Base-by-base conservation (phyloP, 2,329 filamentous ascomycete genomes). In the Ceratocystis albifundus region DNA sequence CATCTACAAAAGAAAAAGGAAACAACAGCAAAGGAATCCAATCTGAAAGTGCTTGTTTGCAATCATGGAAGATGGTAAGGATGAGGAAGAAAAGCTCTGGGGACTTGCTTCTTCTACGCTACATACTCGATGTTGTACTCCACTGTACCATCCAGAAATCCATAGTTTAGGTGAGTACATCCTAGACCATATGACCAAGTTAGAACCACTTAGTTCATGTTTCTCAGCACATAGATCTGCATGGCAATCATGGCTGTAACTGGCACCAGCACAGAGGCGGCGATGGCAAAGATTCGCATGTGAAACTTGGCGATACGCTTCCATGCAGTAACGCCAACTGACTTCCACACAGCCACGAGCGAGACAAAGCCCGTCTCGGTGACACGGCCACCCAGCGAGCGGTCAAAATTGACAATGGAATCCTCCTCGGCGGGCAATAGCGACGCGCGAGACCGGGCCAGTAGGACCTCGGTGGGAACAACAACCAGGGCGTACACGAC, bases 401-500 rank as follows among this genome's bases (percentile, higher is more conserved):
- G 88, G 79, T 97, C 93, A 72, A 97, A 96, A 41, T 90, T 87
- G 45, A 97, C 86, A 70, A 96, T 88, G 30, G 89, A 85, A 76
- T 95, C 88, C 70, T 91, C 83, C 20, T 89, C 86, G 68, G 90
- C 87, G 0, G 90, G 84, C 2, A 97, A 84, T 71, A 96, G 85
- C 62, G 89, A 93, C 5, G 92, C 91, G 74, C 96, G 90, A 45
- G 96, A 86, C 69, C 93, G 90, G 70, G 88, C 81, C 68, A 96
- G 84, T 25, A 89, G 83, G 41, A 93, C 88, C 68, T 84, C 82
- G 48, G 89, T 84, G 20, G 93, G 92, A 66, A 96, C 81, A 69
- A 89, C 79, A 68, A 92, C 5, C 17, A 67, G 28, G 7, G 86
- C 69, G 55, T 79, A 72, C 41, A 82, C 69, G 66, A 80, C 68